Evolutionary conservation across 805 yeast genomes (phyloP).

Genomic region (Candida coquimbonensis): DNA sequence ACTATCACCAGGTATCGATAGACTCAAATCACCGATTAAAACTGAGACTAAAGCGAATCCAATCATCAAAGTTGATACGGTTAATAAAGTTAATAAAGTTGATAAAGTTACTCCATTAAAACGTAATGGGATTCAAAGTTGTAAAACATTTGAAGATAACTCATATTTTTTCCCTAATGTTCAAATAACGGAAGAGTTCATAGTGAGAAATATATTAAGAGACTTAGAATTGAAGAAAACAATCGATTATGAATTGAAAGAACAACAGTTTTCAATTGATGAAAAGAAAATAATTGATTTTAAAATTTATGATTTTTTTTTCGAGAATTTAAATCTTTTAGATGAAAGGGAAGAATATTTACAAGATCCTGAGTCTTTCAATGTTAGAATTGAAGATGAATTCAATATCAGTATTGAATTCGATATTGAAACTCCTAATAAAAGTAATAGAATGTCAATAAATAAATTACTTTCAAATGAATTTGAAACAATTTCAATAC

Average conservation of each 20-base stretch:
- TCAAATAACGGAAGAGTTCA: conserved; percentile 8
- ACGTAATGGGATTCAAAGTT: not conserved
- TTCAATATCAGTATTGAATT: not conserved
- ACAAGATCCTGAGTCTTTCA: not conserved
- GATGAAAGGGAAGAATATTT: conserved; percentile 7
- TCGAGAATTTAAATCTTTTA: conserved; percentile 9
- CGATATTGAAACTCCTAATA: too few relatives aligned
- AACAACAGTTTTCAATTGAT: conserved; percentile 3
- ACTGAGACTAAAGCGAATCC: not conserved
- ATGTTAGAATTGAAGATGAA: not conserved
- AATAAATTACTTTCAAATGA: too few relatives aligned
- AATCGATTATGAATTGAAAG: conserved; percentile 1
- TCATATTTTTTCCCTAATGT: conserved; percentile 6
- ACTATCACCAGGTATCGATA: too few relatives aligned
- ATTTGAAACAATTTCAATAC: too few relatives aligned
- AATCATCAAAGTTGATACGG: not conserved
- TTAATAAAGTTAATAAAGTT: not conserved
- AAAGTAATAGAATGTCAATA: too few relatives aligned
- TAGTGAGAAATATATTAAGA: conserved; percentile 10
- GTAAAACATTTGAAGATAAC: not conserved
- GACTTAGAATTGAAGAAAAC: conserved; percentile 2
- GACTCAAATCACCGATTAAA: too few relatives aligned
- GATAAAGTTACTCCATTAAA: not conserved
- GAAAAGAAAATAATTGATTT: conserved; percentile 11
- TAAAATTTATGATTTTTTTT: conserved; percentile 13